Evolutionary conservation across 2,329 filamentous ascomycete genomes (phyloP).

Genomic region (Ciborinia camelliae): DNA sequence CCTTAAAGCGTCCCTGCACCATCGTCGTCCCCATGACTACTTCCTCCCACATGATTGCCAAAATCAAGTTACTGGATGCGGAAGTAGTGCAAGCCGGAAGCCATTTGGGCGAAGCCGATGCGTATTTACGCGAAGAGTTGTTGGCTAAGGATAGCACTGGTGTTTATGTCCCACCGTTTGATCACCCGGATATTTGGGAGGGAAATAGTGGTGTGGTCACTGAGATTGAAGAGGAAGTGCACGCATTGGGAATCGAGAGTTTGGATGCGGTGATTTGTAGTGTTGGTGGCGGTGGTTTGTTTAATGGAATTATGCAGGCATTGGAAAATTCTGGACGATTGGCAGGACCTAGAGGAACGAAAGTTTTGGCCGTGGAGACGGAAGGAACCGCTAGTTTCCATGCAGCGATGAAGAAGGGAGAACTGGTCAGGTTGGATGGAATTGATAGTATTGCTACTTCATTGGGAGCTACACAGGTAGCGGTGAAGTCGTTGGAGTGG

Average conservation of each 20-base stretch:
- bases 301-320: slow-evolving; percentile 72
- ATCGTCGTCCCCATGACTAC: slow-evolving; percentile 49
- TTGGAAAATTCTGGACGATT: slow-evolving; percentile 33
- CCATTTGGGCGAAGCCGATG: slow-evolving; percentile 67
- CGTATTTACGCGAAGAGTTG: slow-evolving; percentile 57
- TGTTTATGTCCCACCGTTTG: slow-evolving; percentile 68
- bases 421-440: slow-evolving; percentile 59
- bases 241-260: slow-evolving; percentile 41
- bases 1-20: slow-evolving; percentile 52
- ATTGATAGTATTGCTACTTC: slow-evolving; percentile 76
- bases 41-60: slow-evolving; percentile 65
- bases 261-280: slow-evolving; percentile 68
- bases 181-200: slow-evolving; percentile 64
- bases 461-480: slow-evolving; percentile 71
- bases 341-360: background rate
- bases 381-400: slow-evolving; percentile 3
- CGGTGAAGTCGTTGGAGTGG: slow-evolving; percentile 64
- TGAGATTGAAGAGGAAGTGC: slow-evolving; percentile 34
- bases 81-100: slow-evolving; percentile 66
- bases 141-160: slow-evolving; percentile 47
- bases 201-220: slow-evolving; percentile 59
- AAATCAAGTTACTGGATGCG: slow-evolving; percentile 65
- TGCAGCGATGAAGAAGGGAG: slow-evolving; percentile 4
- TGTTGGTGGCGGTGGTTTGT: slow-evolving; percentile 76
- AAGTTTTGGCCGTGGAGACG: background rate